Evolutionary conservation across 805 yeast genomes (phyloP), one percentile per base, ranked within the genome.

Genomic region (Lachancea quebecensis): DNA sequence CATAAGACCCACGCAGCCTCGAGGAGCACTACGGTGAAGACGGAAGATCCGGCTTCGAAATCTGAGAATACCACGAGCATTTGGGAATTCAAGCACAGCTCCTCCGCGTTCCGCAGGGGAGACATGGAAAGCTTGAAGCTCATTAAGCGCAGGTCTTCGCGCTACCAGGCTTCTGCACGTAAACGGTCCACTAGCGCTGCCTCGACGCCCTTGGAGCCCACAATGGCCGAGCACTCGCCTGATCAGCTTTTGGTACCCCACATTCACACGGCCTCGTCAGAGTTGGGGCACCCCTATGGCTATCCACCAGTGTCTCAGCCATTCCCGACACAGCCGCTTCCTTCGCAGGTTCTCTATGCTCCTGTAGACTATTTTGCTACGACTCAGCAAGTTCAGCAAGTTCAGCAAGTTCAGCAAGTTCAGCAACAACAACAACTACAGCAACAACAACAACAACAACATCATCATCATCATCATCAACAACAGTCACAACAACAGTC

Each of bases 41-140:
- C 35, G n/a, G 41, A 33, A 6, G 35, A 38, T 17, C 17, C 21
- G 21, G 37, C 12, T 4, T 15, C 18, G 37, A 34, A 15, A 17
- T 10, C 35, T 10, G 43, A 43, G 14, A 50, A 54, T 16, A 38
- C 52, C 10, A 47, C 58, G 28, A 61, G 62, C 47, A 57, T 60
- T 12, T 90, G 98, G 98, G 97, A 91, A 67, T 90, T 90, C 65
- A 80, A 81, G 47, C 98, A 90, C 61, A 78, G 85, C 25, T 80
- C 86, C 3, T 86, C 84, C 31, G 74, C 75, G 48, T 90, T 90
- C 67, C 75, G 78, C 52, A 81, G 87, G 42, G 96, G 96, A 35
- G 93, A 89, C 60, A 65, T 79, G 12, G 93, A 81, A 37, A 72
- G 83, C 10, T 67, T 90, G 49, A 77, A 85, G 44, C 71, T 75